Conservation (phyloP, 306 rosid genomes). For the Lathyrus aphaca region DNA sequence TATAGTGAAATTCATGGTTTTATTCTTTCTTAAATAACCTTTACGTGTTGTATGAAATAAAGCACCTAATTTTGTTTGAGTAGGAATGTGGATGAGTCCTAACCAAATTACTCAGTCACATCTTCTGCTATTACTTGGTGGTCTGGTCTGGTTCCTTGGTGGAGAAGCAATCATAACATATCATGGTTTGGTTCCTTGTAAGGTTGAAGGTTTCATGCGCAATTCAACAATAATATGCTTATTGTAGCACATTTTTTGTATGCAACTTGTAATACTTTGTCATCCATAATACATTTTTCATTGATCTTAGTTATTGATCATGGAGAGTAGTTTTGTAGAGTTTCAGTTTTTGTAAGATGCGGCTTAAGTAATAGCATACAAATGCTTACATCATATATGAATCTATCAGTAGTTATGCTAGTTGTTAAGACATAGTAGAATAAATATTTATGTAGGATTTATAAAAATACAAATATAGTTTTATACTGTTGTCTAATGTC, state of each 20-base stretch:
- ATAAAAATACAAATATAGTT: background rate
- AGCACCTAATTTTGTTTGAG: slow-evolving; percentile 25
- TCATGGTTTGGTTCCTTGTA: slow-evolving; percentile 17
- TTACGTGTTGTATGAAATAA: slow-evolving; percentile 33
- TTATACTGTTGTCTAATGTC: background rate
- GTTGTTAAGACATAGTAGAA: background rate
- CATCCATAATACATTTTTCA: slow-evolving; percentile 8
- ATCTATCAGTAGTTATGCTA: background rate
- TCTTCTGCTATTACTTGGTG: slow-evolving; percentile 24
- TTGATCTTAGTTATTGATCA: background rate
- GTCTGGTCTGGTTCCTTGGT: slow-evolving; percentile 27
- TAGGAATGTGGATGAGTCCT: slow-evolving; percentile 42
- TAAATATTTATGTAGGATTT: background rate
- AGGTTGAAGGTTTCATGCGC: slow-evolving; percentile 10
- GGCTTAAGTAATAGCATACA: no score
- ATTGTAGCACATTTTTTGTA: slow-evolving; percentile 1
- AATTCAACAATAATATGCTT: slow-evolving; percentile 23
- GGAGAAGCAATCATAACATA: slow-evolving; percentile 16
- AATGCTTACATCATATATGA: background rate
- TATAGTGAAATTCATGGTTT: background rate
- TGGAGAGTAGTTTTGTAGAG: background rate
- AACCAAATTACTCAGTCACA: slow-evolving; percentile 34
- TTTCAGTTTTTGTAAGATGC: background rate
- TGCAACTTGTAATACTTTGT: slow-evolving; percentile 6
- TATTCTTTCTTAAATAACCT: background rate